phyloP scores from a whole-genome alignment of 2,329 filamentous ascomycete species.

The Lecanicillium sp. region DNA sequence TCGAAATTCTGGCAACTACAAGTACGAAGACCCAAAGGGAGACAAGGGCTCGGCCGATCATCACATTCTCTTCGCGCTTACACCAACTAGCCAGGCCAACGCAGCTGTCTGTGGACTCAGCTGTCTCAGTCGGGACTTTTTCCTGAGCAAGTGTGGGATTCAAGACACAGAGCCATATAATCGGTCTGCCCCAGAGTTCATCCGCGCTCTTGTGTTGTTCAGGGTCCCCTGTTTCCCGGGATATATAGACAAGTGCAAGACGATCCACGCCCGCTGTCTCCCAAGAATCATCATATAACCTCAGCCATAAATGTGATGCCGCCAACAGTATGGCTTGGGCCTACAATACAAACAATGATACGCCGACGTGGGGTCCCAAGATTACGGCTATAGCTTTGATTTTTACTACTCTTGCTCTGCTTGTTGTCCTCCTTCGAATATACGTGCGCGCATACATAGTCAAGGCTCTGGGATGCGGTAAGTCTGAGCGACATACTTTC shows the following conservation, averaged over 20 bases:
- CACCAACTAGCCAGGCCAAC: no score
- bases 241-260: no score
- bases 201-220: not conserved
- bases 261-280: no score
- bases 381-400: constrained; percentile 25
- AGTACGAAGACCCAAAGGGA: not conserved
- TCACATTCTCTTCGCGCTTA: not conserved
- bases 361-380: constrained; percentile 28
- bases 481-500: constrained; percentile 4
- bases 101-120: not conserved
- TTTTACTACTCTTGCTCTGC: constrained; percentile 26
- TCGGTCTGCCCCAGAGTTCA: not conserved
- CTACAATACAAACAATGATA: constrained; percentile 27
- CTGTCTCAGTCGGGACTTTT: not conserved
- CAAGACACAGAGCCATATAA: not conserved
- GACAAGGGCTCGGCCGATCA: not conserved
- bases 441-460: constrained; percentile 30
- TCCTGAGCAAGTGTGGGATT: not conserved
- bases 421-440: constrained; percentile 26
- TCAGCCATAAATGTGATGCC: no score
- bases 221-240: not conserved
- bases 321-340: constrained; percentile 34
- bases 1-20: no score
- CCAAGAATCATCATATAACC: not conserved
- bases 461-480: constrained; percentile 27